Percentiles rank a stretch among this genome's conserved stretches.
phyloP scores from a whole-genome alignment of 495 filamentous ascomycete species.

The Parathielavia appendiculata region DNA sequence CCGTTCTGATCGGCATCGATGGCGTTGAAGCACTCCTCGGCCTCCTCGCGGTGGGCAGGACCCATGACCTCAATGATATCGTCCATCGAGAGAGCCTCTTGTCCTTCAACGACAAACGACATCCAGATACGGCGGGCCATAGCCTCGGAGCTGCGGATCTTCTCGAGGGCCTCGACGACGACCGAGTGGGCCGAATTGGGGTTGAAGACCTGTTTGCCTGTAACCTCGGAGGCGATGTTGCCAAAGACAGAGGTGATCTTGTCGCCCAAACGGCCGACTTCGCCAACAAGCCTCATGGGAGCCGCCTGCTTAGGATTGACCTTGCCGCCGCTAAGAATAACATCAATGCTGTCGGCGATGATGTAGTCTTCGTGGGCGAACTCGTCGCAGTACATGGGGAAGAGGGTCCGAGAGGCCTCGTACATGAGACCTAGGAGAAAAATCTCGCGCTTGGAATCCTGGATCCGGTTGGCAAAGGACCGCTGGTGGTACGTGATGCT shows the following conservation, averaged over 20 bases:
- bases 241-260: slow-evolving; percentile 89
- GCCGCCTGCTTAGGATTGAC: slow-evolving; percentile 50
- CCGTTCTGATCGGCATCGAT: slow-evolving; percentile 88
- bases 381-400: slow-evolving; percentile 86
- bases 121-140: slow-evolving; percentile 92
- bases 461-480: slow-evolving; percentile 83
- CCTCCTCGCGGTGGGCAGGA: slow-evolving; percentile 59
- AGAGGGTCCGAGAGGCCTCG: slow-evolving; percentile 79
- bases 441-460: slow-evolving; percentile 79
- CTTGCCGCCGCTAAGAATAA: slow-evolving; percentile 43
- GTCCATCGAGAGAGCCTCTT: slow-evolving; percentile 68
- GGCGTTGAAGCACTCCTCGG: slow-evolving; percentile 72
- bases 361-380: slow-evolving; percentile 87
- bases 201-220: slow-evolving; percentile 91
- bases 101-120: slow-evolving; percentile 91
- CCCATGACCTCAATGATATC: slow-evolving; percentile 89
- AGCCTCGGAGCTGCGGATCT: slow-evolving; percentile 74
- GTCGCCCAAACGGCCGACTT: slow-evolving; percentile 78
- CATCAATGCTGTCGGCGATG: slow-evolving; percentile 73
- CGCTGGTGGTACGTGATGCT: slow-evolving; percentile 92
- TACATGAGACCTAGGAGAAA: slow-evolving; percentile 75
- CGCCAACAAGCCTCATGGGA: slow-evolving; percentile 71
- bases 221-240: slow-evolving; percentile 90
- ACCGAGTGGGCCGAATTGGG: slow-evolving; percentile 81
- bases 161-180: slow-evolving; percentile 83